Base-by-base conservation (phyloP, 768 basidiomycete species). In the Leccinellum albellum region DNA sequence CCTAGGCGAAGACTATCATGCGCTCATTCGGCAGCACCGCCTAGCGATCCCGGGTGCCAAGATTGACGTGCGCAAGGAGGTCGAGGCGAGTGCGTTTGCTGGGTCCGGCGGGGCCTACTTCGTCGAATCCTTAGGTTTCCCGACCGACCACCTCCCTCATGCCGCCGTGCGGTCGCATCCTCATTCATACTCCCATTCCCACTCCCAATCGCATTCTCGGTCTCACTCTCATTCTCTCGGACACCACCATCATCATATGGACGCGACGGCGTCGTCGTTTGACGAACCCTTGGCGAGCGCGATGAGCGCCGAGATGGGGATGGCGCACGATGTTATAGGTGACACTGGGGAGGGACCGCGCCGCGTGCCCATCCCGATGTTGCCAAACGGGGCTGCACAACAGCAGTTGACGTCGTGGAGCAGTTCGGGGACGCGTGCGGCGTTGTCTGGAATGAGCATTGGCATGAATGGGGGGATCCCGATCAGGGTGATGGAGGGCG, bases 251-350 rank as follows among this genome's bases (percentile, higher is more conserved):
- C 76, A 33, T 40, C 40, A 40, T 40, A 12, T 40, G 40, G 40
- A n/a, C 10, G 40, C 40, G 3, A 40, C 78, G n/a, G 76, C 82
- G 0, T 79, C 84, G 0, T 71, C 67, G 21, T 70, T 93, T 58
- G 89, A 93, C 66, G 89, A 88, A 62, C 89, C 90, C 0, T 77
- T 94, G 24, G 85, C 87, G 1, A 85, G 80, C 0, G 91, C 93
- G 0, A 81, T 95, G 56, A 70, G 82, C 1, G 83, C 81, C 1
- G 81, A 80, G 10, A 76, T 93, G 31, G 83, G 80, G 10, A 76
- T 93, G 32, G 83, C 82, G 33, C 76, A 82, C 77, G 23, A 74
- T 68, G 17, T 59, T n/a, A 1, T 40, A 5, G 40, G 40, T 12
- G 1, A 3, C n/a, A 44, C 65, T 74, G 20, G 70, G 55, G 2